These are phyloP conservation scores for Dorcoceras hygrometricum DNA, from an alignment of 257 asterid species.

Conservation along the genomic window DNA sequence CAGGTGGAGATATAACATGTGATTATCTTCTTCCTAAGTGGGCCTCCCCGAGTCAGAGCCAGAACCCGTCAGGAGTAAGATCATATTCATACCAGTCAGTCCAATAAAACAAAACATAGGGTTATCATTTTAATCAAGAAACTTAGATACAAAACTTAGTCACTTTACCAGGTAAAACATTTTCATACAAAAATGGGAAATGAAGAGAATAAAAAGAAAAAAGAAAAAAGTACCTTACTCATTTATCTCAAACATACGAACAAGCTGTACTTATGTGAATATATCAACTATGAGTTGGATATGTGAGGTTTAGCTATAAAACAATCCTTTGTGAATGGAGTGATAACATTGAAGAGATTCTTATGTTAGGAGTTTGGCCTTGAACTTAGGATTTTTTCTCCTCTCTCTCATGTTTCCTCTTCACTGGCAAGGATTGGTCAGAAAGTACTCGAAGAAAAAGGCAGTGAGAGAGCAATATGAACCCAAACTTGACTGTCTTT, in stretches of 20 bases:
- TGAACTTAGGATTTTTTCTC: no score
- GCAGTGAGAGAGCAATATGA: constrained; percentile 45
- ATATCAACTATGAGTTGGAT: constrained; percentile 63
- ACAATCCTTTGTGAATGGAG: constrained; percentile 47
- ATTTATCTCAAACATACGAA: constrained; percentile 20
- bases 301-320: constrained; percentile 54
- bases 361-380: constrained; percentile 46
- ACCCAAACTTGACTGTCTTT: constrained; percentile 27
- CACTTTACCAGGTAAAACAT: constrained; percentile 41
- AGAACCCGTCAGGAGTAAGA: constrained; percentile 33
- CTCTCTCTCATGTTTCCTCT: no score
- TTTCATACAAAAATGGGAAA: constrained; percentile 24
- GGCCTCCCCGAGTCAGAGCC: constrained; percentile 59
- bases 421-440: constrained; percentile 38
- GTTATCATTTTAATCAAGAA: constrained; percentile 10
- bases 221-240: constrained; percentile 20
- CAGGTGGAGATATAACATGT: constrained; percentile 46
- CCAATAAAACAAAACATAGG: constrained; percentile 12
- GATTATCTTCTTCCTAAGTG: constrained; percentile 67
- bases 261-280: constrained; percentile 56
- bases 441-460: constrained; percentile 29
- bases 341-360: constrained; percentile 36
- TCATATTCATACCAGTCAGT: constrained; percentile 36
- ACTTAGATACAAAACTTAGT: constrained; percentile 13
- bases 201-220: constrained; percentile 26